Conservation (phyloP, 1,284 basidiomycete species). For the Chiua sp. region DNA sequence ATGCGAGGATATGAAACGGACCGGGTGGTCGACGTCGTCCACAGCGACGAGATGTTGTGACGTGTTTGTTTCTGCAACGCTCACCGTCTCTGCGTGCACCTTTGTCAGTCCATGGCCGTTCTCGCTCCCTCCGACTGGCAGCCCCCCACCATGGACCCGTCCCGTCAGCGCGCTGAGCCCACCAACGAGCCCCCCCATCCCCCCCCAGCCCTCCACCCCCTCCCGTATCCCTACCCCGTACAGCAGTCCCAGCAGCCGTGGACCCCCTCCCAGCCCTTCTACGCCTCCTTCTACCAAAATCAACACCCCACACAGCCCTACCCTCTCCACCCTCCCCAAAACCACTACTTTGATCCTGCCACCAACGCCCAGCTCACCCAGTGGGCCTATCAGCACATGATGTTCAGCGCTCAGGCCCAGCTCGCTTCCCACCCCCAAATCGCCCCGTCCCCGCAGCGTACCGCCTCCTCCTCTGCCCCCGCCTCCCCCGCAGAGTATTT, state of each 20-base stretch:
- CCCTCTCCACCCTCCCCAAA: conserved; percentile 49
- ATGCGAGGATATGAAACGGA: too few relatives aligned
- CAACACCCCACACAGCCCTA: conserved; percentile 48
- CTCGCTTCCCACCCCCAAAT: conserved; percentile 45
- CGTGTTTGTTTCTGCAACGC: conserved; percentile 30
- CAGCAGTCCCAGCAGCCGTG: conserved; percentile 62
- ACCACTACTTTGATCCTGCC: conserved; percentile 67
- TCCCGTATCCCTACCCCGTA: conserved; percentile 45
- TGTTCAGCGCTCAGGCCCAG: conserved; percentile 56
- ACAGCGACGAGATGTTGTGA: conserved; percentile 16
- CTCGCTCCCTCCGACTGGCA: conserved; percentile 77
- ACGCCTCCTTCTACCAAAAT: conserved; percentile 76
- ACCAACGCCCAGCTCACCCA: conserved; percentile 79
- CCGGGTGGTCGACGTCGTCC: conserved; percentile 7
- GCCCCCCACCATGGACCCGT: conserved; percentile 52
- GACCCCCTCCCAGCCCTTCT: conserved; percentile 72
- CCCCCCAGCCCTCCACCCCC: conserved; percentile 39
- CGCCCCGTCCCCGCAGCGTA: conserved; percentile 38
- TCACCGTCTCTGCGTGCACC: neutral
- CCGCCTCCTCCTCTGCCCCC: conserved; percentile 39
- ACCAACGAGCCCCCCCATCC: conserved; percentile 51
- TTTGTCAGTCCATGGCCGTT: conserved; percentile 66
- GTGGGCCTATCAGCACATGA: conserved; percentile 89
- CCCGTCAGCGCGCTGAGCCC: conserved; percentile 62
- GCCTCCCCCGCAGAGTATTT: conserved; percentile 55